Evolutionary conservation across 805 yeast genomes (phyloP).

Genomic region (Huiozyma naganishii): DNA sequence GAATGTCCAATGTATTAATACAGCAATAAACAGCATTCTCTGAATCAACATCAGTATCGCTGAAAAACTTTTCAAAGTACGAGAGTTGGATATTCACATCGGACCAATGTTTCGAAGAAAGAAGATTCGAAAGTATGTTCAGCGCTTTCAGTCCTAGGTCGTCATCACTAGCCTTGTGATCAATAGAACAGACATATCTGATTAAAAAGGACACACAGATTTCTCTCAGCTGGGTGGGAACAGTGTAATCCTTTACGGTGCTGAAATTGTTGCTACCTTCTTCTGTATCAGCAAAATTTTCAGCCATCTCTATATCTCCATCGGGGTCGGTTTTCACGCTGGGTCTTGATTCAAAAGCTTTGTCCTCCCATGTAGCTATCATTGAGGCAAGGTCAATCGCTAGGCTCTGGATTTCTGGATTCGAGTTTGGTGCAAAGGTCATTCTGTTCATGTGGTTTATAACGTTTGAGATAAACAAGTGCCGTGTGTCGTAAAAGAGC

Average conservation of each 20-base stretch:
- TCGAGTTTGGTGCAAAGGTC: slow-evolving; percentile 65
- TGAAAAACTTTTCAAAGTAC: slow-evolving; percentile 79
- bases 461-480: slow-evolving; percentile 78
- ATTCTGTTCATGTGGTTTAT: slow-evolving; percentile 88
- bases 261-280: slow-evolving; percentile 6
- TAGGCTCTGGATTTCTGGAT: slow-evolving; percentile 68
- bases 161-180: slow-evolving; percentile 73
- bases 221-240: slow-evolving; percentile 71
- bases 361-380: slow-evolving; percentile 75
- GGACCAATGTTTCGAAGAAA: slow-evolving; percentile 71
- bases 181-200: slow-evolving; percentile 77
- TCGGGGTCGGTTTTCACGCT: slow-evolving; percentile 11
- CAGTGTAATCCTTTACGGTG: slow-evolving; percentile 24
- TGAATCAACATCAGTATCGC: slow-evolving; percentile 64
- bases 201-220: slow-evolving; percentile 84
- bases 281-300: not conserved
- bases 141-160: slow-evolving; percentile 75
- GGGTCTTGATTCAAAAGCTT: slow-evolving; percentile 24
- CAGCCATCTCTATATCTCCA: slow-evolving; percentile 20
- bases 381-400: slow-evolving; percentile 87
- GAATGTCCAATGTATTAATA: slow-evolving; percentile 82
- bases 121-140: slow-evolving; percentile 59
- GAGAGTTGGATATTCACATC: slow-evolving; percentile 79
- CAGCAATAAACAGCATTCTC: slow-evolving; percentile 66
- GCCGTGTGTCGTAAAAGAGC: slow-evolving; percentile 75